Evolutionary conservation across 2,329 filamentous ascomycete species (phyloP), one percentile per base, ranked within the genome.

Genomic region (Escovopsis sp.): DNA sequence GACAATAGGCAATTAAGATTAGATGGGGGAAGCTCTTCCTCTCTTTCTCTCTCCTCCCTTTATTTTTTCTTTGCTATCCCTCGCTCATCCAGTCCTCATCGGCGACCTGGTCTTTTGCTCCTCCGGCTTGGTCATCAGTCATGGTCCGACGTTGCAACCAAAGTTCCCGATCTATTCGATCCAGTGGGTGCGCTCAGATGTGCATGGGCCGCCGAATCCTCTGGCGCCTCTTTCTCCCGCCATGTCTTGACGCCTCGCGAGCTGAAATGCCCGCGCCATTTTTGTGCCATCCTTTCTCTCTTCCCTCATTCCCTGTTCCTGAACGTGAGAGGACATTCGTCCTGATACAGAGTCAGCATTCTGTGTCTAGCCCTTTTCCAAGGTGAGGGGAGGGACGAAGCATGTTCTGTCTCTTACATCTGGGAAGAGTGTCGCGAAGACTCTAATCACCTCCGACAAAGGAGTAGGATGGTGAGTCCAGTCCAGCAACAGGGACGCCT

Each of bases 341-440:
- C 84, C 82, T 88, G 44, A 1, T 19, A 4, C 13, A 14, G 30
- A 11, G 6, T 35, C 10, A 27, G 30, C 18, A 17, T 19, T 6
- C 4, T 17, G n/a, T n/a, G n/a, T n/a, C n/a, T n/a, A n/a, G n/a
- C n/a, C n/a, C n/a, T n/a, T n/a, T n/a, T n/a, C n/a, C n/a, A n/a
- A n/a, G n/a, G n/a, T n/a, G n/a, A 21, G 19, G 19, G 9, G 5
- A 9, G 9, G 5, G 21, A 25, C 15, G 9, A n/a, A 4, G 11
- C 8, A 11, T 1, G 18, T n/a, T n/a, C 11, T 16, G 8, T 6
- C 35, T 63, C 77, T 58, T 62, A 92, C 87, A 80, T 81, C 80
- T 38, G 90, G 90, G 70, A 98, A 98, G 48, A 98, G 93, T 19
- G 86, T 94, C 28, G 90, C 90, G 62, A 96, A 98, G 46, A 96